A percentile compares a stretch with the other conserved stretches of the same genome.
Evolutionary conservation across 1,139 yeast species (phyloP).

Genomic region (Blastobotrys petasosporus): DNA sequence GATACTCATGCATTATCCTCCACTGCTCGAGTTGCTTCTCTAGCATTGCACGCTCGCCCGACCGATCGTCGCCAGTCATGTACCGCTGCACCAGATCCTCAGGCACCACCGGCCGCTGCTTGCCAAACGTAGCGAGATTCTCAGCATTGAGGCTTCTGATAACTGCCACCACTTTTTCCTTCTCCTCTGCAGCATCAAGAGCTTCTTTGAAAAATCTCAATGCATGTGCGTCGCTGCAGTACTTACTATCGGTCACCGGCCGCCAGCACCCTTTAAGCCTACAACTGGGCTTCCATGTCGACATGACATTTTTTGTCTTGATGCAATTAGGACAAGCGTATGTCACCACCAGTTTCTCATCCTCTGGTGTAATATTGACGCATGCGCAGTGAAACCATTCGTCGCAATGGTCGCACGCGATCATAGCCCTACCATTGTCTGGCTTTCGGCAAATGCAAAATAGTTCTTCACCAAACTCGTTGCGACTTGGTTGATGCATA

Average conservation of each 20-base stretch:
- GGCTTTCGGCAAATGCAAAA: conserved; percentile 77
- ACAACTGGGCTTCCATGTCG: conserved; percentile 69
- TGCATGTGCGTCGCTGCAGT: conserved; percentile 75
- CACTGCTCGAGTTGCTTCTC: conserved; percentile 18
- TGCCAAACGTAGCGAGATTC: conserved; percentile 16
- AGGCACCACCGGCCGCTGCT: conserved; percentile 15
- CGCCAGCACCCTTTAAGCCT: conserved; percentile 52
- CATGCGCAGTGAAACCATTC: conserved; percentile 92
- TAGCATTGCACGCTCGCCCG: not conserved
- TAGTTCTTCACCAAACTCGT: conserved; percentile 39
- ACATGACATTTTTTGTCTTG: conserved; percentile 38
- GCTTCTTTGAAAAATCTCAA: conserved; percentile 42
- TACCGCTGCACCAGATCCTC: conserved; percentile 30
- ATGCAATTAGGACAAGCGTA: conserved; percentile 75
- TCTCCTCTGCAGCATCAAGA: not conserved
- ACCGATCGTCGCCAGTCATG: conserved; percentile 24
- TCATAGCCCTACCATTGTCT: conserved; percentile 75
- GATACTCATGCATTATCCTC: conserved; percentile 15
- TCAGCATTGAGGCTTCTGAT: conserved; percentile 35
- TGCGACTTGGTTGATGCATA: not conserved
- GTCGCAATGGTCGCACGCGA: conserved; percentile 91
- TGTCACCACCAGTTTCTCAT: conserved; percentile 53
- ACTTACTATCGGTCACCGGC: conserved; percentile 56
- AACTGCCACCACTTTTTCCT: conserved; percentile 27
- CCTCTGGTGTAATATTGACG: conserved; percentile 51